Base-by-base conservation (phyloP, 164 flowering plant species). In the Berberis thunbergii region DNA sequence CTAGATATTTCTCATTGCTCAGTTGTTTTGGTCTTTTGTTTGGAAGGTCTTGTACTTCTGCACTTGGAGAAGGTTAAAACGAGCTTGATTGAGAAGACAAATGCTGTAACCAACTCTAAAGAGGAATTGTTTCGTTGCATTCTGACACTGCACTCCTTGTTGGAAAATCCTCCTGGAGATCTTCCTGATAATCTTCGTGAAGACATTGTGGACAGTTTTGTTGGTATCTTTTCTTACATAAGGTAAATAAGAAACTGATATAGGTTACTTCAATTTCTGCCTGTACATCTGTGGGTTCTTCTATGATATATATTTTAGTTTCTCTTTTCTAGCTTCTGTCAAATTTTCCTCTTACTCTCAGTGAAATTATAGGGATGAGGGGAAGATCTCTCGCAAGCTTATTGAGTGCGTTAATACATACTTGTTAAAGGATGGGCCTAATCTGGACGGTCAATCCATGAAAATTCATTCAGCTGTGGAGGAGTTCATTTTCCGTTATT, bases 131-230 rank as follows among this genome's bases (percentile, higher is more conserved):
- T 88, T 69, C 91, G 89, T 7, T 77, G 69, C 72, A 77, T 86
- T 53, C 66, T 80, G 66, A 80, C 91, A 1, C 86, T 95, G n/a
- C 97, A 91, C 67, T 84, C 86, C 44, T 87, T 95, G 62, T 78
- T 95, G 66, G 94, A 89, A 76, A 83, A 86, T 70, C 94, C 97
- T 61, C 97, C 97, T 61, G 97, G 97, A 70, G 99, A 91, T 72
- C 85, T 87, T 65, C 78, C 94, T 1, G 82, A 80, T 54, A 74
- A 64, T 72, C 76, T 86, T 43, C 77, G 92, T 55, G 84, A 83
- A 59, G 86, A 76, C 43, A 74, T 89, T 55, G 80, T 86, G 9
- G 74, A 83, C 61, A 83, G 89, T 41, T 80, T 95, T 72, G 64
- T 77, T 49, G 67, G 60, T 50, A 82, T 91, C 63, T 91, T 85